Evolutionary conservation across 2,329 filamentous ascomycete species (phyloP).

Genomic region (Scorias spongiosa): DNA sequence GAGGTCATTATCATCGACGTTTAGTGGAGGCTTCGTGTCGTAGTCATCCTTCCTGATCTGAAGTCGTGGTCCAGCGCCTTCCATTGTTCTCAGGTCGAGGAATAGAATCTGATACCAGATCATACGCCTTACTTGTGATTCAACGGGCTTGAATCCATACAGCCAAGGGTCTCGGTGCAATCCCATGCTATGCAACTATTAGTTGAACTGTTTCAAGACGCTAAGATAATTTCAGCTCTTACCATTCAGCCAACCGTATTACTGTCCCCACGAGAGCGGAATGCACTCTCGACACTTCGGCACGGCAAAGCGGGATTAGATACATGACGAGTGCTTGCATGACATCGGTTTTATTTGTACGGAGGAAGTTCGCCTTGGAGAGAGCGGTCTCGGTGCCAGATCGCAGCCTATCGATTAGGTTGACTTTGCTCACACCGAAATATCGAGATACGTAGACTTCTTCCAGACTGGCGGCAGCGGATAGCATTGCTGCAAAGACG

Average conservation of each 20-base stretch:
- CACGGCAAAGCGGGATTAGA: constrained; percentile 56
- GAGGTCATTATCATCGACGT: constrained; percentile 54
- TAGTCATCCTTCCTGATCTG: constrained; percentile 61
- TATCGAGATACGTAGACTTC: constrained; percentile 37
- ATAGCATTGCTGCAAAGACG: constrained; percentile 55
- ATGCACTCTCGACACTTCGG: constrained; percentile 57
- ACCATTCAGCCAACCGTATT: constrained; percentile 56
- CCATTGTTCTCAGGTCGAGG: constrained; percentile 58
- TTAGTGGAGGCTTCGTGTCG: constrained; percentile 56
- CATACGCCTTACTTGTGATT: constrained; percentile 55
- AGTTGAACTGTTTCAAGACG: background rate
- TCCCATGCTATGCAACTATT: constrained; percentile 37
- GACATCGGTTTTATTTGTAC: constrained; percentile 57
- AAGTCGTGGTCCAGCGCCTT: constrained; percentile 57
- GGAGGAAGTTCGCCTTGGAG: constrained; percentile 53
- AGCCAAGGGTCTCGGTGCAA: constrained; percentile 55
- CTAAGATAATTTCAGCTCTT: background rate
- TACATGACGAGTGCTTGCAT: constrained; percentile 67
- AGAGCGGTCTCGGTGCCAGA: constrained; percentile 53
- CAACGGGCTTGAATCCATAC: constrained; percentile 50
- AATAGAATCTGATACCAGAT: constrained; percentile 69
- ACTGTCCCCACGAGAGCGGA: constrained; percentile 57
- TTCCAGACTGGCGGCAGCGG: constrained; percentile 50
- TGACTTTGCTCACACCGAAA: constrained; percentile 41
- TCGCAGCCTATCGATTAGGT: constrained; percentile 47